Conservation (phyloP, 345 rosid genomes). For the Ricinus communis region DNA sequence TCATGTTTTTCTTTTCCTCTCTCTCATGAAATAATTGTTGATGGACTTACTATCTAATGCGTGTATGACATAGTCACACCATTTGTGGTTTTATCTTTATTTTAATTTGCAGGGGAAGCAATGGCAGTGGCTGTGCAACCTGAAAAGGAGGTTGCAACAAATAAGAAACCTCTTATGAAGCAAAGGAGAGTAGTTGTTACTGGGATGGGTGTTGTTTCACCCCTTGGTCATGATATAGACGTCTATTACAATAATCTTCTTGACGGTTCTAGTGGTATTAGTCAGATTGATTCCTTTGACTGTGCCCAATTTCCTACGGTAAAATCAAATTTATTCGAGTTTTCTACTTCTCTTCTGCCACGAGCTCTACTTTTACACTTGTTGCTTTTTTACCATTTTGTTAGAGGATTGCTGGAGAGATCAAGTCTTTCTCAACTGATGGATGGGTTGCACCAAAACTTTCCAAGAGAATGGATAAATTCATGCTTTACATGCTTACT, state of each 20-base stretch:
- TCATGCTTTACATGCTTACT: conserved; percentile 89
- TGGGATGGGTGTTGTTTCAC: conserved; percentile 88
- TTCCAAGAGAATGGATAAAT: conserved; percentile 90
- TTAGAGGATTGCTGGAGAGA: conserved; percentile 94
- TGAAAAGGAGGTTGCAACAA: conserved; percentile 45
- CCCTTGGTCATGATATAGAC: conserved; percentile 79
- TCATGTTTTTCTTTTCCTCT: background rate
- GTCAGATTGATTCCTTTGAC: conserved; percentile 84
- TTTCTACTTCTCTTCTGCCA: too few relatives aligned
- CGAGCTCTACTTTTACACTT: too few relatives aligned
- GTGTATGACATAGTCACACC: background rate
- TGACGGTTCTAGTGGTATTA: conserved; percentile 83
- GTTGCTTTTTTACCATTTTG: background rate
- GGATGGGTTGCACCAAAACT: conserved; percentile 90
- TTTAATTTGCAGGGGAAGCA: conserved; percentile 47
- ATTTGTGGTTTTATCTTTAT: background rate
- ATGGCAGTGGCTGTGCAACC: conserved; percentile 70
- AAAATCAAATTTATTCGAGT: conserved; percentile 29
- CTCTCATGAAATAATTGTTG: background rate
- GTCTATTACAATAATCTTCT: conserved; percentile 82
- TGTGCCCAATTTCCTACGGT: conserved; percentile 81
- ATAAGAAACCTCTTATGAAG: conserved; percentile 60
- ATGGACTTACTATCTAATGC: background rate
- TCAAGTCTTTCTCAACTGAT: conserved; percentile 75
- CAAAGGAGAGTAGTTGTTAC: conserved; percentile 92